A percentile compares a stretch with the other conserved stretches of the same genome.
Conservation (phyloP, 2,329 filamentous ascomycete genomes). For the Paradendryphiella salina region DNA sequence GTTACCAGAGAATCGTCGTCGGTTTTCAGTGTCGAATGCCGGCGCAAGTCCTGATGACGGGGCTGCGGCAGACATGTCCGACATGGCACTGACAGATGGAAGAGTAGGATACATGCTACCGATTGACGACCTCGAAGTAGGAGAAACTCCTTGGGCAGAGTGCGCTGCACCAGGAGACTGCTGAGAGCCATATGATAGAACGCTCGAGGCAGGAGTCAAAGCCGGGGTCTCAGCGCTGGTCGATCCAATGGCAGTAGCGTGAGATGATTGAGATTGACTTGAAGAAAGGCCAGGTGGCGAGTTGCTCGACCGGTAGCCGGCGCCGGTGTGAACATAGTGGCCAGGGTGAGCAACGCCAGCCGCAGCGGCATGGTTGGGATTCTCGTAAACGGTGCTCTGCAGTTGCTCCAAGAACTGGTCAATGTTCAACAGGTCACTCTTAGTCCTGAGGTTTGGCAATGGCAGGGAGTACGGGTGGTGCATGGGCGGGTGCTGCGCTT, state of each 20-base stretch:
- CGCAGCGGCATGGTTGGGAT: constrained; percentile 76
- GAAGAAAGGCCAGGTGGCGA: constrained; percentile 55
- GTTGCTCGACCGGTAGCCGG: constrained; percentile 60
- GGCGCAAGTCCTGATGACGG: constrained; percentile 70
- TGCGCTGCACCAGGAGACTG: constrained; percentile 72
- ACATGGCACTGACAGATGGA: constrained; percentile 69
- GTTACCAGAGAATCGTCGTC: constrained; percentile 64
- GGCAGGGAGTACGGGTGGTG: constrained; percentile 85
- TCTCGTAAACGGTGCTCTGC: constrained; percentile 95
- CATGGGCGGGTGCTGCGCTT: constrained; percentile 63
- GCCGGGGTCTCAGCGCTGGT: constrained; percentile 67
- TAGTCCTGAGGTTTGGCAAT: constrained; percentile 86
- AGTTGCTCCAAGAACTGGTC: constrained; percentile 95
- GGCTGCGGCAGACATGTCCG: constrained; percentile 62
- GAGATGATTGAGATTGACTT: constrained; percentile 56
- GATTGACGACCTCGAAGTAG: constrained; percentile 60
- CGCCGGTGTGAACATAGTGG: constrained; percentile 62
- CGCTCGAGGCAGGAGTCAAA: constrained; percentile 74
- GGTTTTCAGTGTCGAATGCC: constrained; percentile 63
- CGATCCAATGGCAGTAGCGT: constrained; percentile 49
- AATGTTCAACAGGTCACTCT: constrained; percentile 90
- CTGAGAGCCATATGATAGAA: constrained; percentile 75
- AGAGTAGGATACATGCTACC: constrained; percentile 74
- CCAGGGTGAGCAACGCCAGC: constrained; percentile 77
- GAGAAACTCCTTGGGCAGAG: constrained; percentile 62